Base-by-base conservation (phyloP, 192 early-diverging fungal genomes). In the Globomyces pollinis-pini region DNA sequence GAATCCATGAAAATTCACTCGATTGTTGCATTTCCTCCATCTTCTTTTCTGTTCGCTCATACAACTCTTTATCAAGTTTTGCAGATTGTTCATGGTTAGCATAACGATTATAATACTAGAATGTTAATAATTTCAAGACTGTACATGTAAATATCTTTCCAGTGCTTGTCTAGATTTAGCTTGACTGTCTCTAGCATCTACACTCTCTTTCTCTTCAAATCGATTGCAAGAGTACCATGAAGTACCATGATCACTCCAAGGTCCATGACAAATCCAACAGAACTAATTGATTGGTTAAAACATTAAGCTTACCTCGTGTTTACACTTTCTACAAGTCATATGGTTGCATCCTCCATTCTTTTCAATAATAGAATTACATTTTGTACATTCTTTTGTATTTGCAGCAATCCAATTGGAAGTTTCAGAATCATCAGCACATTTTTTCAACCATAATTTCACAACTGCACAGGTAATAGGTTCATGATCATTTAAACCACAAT, bases 311-410 rank as follows among this genome's bases (percentile, higher is more conserved):
- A 42, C 65, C 62, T 99, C 93, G 70, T 96, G 81, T 67, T 86
- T 84, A 71, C 96, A 99, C 71, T 95, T 93, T 58, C 89, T 84
- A 75, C 96, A 99, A 0, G 91, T 95, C 96, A 99, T 99, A 65
- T 99, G 96, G 71, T 98, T 99, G 77, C 96, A 99, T 7, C 96
- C 96, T 45, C 96, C 96, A 68, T 99, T 99, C 79, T 99, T 99
- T 70, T 99, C 96, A 61, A 99, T 98, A 0, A 89, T 94, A 7
- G 91, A 83, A 57, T 84, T 77, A 74, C 96, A 99, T 70, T 93
- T 91, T 32, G 87, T 70, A 71, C 96, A 99, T 66, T 96, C 94
- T 68, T 98, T 95, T 6, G 74, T 76, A 53, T 80, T 80, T 30
- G 78, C 91, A 34, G 86, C 88, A 55, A 97, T 92, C 94, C 95